Evolutionary conservation across 2,329 filamentous ascomycete genomes (phyloP).

Genomic region (Claviceps quebecensis): DNA sequence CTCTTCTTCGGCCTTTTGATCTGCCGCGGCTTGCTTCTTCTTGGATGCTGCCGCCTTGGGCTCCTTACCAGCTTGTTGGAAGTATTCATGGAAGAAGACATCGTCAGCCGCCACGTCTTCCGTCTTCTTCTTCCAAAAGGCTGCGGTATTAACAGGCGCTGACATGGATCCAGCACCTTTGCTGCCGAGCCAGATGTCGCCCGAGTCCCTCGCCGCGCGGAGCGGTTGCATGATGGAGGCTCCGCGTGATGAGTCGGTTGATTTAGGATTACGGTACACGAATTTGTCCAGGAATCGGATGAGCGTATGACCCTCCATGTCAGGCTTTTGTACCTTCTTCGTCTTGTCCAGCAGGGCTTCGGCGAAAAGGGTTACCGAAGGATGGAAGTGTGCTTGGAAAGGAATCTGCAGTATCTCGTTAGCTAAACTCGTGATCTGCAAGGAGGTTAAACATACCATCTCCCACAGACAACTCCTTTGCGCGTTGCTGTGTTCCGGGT

Average conservation of each 20-base stretch:
- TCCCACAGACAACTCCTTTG: conserved; percentile 91
- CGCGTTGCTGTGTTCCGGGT: conserved; percentile 88
- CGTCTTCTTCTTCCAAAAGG: conserved; percentile 85
- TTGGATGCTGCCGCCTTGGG: conserved; percentile 38
- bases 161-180: conserved; percentile 26
- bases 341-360: conserved; percentile 53
- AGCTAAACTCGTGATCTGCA: not conserved
- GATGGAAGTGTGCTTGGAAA: conserved; percentile 63
- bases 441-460: conserved; percentile 37
- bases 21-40: conserved; percentile 36
- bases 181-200: conserved; percentile 42
- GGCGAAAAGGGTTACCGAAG: conserved; percentile 78
- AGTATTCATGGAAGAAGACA: conserved; percentile 98
- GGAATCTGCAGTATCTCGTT: conserved; percentile 17
- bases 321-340: conserved; percentile 71
- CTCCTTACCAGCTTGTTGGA: conserved; percentile 56
- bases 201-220: conserved; percentile 33
- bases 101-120: conserved; percentile 82
- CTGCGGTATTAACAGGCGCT: conserved; percentile 60
- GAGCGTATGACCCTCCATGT: conserved; percentile 77
- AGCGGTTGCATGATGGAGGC: conserved; percentile 95
- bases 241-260: conserved; percentile 53
- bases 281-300: conserved; percentile 97
- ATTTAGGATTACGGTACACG: conserved; percentile 89
- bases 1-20: conserved; percentile 31